Percentiles rank a stretch among this genome's conserved stretches.
These are phyloP conservation scores for Phylloporus arenicola DNA, from an alignment of 768 basidiomycete genomes.

Conservation along the genomic window DNA sequence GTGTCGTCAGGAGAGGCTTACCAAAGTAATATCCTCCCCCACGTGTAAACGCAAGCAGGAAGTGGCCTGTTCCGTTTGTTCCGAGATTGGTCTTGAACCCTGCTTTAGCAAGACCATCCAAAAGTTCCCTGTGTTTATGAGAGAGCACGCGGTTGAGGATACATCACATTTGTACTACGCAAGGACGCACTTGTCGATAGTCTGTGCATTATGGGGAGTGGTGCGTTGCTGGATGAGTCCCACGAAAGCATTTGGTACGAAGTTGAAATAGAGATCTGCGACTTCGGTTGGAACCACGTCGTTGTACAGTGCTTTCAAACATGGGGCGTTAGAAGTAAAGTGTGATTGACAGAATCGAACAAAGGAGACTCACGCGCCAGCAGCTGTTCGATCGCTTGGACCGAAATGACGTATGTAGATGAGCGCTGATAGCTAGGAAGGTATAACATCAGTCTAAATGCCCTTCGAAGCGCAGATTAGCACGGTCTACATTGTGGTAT, in stretches of 20 bases:
- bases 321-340: neutral
- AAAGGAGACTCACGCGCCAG: constrained; percentile 7
- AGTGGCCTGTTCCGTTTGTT: constrained; percentile 28
- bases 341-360: neutral
- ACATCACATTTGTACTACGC: too few relatives aligned
- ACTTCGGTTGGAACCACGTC: constrained; percentile 19
- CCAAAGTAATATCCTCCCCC: constrained; percentile 41
- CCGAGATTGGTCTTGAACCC: constrained; percentile 39
- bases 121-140: constrained; percentile 25
- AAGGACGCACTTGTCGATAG: constrained; percentile 22
- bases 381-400: constrained; percentile 3
- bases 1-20: constrained; percentile 1
- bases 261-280: constrained; percentile 14
- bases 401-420: constrained; percentile 19
- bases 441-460: neutral
- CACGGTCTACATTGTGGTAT: constrained; percentile 23
- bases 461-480: neutral
- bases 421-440: constrained; percentile 22
- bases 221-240: constrained; percentile 20
- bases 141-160: neutral
- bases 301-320: constrained; percentile 13
- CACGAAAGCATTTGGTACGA: constrained; percentile 13
- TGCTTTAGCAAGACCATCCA: constrained; percentile 34
- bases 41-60: constrained; percentile 22
- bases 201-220: constrained; percentile 15